Percentiles rank a stretch among this genome's conserved stretches.
Evolutionary conservation across 768 basidiomycete genomes (phyloP).

Genomic region (Boletus sp.): DNA sequence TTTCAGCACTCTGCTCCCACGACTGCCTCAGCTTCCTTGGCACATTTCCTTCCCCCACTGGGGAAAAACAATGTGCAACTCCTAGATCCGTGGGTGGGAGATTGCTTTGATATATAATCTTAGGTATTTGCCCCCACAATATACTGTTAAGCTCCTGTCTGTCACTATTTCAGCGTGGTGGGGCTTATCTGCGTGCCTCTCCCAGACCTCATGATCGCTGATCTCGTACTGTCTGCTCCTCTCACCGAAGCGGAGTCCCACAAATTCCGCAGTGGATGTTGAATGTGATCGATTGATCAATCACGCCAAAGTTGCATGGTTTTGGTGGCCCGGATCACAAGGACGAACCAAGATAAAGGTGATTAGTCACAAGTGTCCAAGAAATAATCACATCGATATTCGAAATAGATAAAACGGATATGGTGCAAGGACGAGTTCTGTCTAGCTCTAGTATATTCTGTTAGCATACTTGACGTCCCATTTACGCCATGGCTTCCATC

Average conservation of each 20-base stretch:
- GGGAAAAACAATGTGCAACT: not conserved
- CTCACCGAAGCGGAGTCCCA: slow-evolving; percentile 1
- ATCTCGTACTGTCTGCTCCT: not conserved
- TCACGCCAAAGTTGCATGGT: not conserved
- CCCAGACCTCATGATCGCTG: not conserved
- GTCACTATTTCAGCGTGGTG: slow-evolving; percentile 9
- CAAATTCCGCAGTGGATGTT: not conserved
- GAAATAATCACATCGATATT: not conserved
- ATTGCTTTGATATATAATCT: not conserved
- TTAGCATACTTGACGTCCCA: not conserved
- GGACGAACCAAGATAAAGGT: not conserved
- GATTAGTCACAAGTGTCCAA: not conserved
- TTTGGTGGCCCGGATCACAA: slow-evolving; percentile 2
- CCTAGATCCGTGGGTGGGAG: slow-evolving; percentile 6
- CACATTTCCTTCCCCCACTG: not conserved
- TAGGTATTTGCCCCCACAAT: not conserved
- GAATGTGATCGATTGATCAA: not conserved
- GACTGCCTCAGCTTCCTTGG: not conserved
- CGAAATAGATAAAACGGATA: slow-evolving; percentile 6
- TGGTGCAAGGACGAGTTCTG: not conserved
- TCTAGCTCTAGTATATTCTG: not conserved
- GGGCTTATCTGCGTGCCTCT: not conserved
- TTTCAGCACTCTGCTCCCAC: slow-evolving; percentile 2
- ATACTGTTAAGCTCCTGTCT: slow-evolving; percentile 3
- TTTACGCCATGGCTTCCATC: slow-evolving; percentile 41